Conservation (phyloP, 306 rosid genomes). For the Chamaecrista fasciculata region DNA sequence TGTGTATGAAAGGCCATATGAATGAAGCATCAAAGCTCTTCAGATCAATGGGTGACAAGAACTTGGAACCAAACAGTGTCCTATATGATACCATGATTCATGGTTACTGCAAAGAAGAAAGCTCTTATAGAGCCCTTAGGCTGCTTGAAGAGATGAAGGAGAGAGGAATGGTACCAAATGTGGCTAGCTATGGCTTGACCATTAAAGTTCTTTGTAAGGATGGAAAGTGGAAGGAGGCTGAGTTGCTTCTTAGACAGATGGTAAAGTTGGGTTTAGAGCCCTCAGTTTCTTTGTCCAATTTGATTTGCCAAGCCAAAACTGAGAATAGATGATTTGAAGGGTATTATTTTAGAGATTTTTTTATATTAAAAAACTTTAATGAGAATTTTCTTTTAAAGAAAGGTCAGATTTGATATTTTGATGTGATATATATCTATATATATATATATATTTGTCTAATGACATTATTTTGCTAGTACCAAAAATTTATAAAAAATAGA, state of each 20-base stretch:
- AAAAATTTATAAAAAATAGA: no score
- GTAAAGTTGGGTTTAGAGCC: slow-evolving; percentile 47
- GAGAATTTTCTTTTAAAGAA: no score
- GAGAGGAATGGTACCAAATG: slow-evolving; percentile 60
- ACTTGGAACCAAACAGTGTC: slow-evolving; percentile 58
- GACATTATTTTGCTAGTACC: no score
- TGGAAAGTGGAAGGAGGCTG: slow-evolving; percentile 64
- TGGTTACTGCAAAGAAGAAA: slow-evolving; percentile 80
- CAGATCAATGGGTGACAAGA: slow-evolving; percentile 48
- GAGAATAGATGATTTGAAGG: no score
- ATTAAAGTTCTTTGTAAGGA: slow-evolving; percentile 59
- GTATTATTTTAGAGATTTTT: no score
- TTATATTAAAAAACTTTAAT: no score
- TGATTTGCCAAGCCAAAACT: slow-evolving; percentile 35
- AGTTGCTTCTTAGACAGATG: slow-evolving; percentile 50
- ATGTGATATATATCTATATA: no score
- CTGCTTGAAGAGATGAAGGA: slow-evolving; percentile 65
- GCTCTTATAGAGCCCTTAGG: slow-evolving; percentile 69
- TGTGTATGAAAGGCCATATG: slow-evolving; percentile 59
- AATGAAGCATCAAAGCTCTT: slow-evolving; percentile 60
- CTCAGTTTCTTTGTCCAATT: slow-evolving; percentile 44
- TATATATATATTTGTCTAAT: no score
- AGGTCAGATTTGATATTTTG: no score
- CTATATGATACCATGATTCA: slow-evolving; percentile 63
- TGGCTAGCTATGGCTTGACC: slow-evolving; percentile 57